A percentile compares a stretch with the other conserved stretches of the same genome.
Evolutionary conservation across 192 early-diverging fungal species (phyloP).

Genomic region (Spizellomyces punctatus): DNA sequence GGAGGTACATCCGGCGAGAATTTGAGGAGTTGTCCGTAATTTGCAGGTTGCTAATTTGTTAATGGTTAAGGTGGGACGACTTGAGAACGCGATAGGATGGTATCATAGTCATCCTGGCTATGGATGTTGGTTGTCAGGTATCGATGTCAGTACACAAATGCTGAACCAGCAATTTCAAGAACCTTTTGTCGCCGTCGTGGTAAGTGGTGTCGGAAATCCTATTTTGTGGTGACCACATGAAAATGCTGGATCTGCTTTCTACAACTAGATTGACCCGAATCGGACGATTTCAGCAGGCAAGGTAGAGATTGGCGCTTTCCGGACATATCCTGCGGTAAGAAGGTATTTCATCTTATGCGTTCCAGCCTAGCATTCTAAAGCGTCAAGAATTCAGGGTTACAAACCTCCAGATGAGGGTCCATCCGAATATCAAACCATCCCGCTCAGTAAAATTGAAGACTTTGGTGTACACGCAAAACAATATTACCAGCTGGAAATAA

Average conservation of each 20-base stretch:
- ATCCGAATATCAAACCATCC: conserved; percentile 86
- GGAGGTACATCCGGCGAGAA: conserved; percentile 53
- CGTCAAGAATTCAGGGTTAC: conserved; percentile 58
- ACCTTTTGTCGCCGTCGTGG: conserved; percentile 93
- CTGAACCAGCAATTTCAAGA: conserved; percentile 93
- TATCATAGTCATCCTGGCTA: conserved; percentile 99
- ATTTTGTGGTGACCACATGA: neutral
- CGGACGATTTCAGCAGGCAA: conserved; percentile 95
- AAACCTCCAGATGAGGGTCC: conserved; percentile 75
- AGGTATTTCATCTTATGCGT: neutral
- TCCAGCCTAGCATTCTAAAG: conserved; percentile 16
- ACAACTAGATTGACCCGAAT: conserved; percentile 90
- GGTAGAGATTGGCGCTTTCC: conserved; percentile 97
- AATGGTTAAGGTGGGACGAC: conserved; percentile 69
- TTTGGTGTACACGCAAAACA: conserved; percentile 92
- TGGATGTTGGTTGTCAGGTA: conserved; percentile 99
- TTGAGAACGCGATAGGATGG: conserved; percentile 96
- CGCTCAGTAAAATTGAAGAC: conserved; percentile 94
- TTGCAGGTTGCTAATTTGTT: neutral
- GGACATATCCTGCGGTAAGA: conserved; percentile 87
- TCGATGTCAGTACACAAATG: conserved; percentile 96
- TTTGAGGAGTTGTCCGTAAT: neutral
- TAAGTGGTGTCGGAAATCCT: conserved; percentile 37
- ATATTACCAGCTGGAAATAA: conserved; percentile 90
- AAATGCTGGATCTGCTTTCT: neutral